Conservation (phyloP, 2,329 filamentous ascomycete species). For the Sclerotiophoma versabilis region DNA sequence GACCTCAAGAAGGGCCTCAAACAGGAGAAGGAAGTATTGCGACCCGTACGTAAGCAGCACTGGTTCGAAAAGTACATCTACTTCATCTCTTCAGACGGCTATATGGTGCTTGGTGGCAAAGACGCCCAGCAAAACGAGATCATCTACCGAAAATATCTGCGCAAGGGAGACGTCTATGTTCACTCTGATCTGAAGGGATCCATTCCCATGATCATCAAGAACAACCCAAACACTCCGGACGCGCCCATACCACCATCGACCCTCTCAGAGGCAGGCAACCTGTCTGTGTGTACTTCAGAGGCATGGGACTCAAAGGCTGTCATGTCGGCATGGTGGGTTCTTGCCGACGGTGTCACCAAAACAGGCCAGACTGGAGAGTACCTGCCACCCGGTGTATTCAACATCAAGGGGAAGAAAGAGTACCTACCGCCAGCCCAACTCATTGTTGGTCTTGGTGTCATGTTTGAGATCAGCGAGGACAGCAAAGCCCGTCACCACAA, state of each 20-base stretch:
- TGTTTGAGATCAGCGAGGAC: conserved; percentile 89
- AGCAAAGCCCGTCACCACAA: conserved; percentile 83
- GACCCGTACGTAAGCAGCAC: conserved; percentile 80
- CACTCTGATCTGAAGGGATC: conserved; percentile 89
- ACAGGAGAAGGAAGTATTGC: conserved; percentile 86
- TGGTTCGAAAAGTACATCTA: conserved; percentile 99
- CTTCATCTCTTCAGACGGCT: conserved; percentile 95
- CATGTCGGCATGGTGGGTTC: conserved; percentile 97
- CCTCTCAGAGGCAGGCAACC: conserved; percentile 83
- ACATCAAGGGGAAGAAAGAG: conserved; percentile 86
- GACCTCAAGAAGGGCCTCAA: conserved; percentile 89
- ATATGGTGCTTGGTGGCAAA: conserved; percentile 86
- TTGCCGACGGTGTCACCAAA: conserved; percentile 88
- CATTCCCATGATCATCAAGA: conserved; percentile 87
- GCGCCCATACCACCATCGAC: conserved; percentile 92
- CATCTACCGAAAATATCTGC: conserved; percentile 84
- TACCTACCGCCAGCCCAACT: conserved; percentile 87
- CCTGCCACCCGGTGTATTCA: conserved; percentile 78
- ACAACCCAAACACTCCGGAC: conserved; percentile 76
- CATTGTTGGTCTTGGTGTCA: conserved; percentile 82
- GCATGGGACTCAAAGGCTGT: conserved; percentile 97
- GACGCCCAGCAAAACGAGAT: conserved; percentile 91
- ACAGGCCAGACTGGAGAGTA: conserved; percentile 81
- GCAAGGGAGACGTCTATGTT: conserved; percentile 89
- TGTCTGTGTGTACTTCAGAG: conserved; percentile 83